Conservation (phyloP, 2,329 filamentous ascomycete species). For the Penicillium sp. region DNA sequence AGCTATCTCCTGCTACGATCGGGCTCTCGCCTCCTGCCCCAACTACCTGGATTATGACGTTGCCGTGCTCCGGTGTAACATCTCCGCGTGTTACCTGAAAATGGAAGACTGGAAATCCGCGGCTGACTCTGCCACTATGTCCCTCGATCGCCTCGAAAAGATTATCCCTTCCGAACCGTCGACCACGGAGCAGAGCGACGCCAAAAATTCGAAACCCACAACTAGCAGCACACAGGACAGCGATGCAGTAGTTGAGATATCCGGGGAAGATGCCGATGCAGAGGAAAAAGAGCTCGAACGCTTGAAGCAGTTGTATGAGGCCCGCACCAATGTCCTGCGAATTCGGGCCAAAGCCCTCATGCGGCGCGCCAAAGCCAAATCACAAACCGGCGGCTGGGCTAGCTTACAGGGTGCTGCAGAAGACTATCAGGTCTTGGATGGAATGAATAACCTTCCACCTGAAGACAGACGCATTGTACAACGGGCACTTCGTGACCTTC, state of each 20-base stretch:
- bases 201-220: slow-evolving; percentile 17
- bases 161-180: slow-evolving; percentile 49
- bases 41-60: slow-evolving; percentile 85
- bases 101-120: slow-evolving; percentile 82
- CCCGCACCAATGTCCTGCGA: slow-evolving; percentile 65
- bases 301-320: slow-evolving; percentile 47
- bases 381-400: slow-evolving; percentile 73
- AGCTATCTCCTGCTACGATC: slow-evolving; percentile 79
- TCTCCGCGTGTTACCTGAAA: slow-evolving; percentile 85
- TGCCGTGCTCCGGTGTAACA: slow-evolving; percentile 83
- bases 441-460: slow-evolving; percentile 57
- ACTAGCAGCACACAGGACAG: slow-evolving; percentile 11
- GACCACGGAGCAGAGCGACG: slow-evolving; percentile 18
- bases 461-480: slow-evolving; percentile 69
- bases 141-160: slow-evolving; percentile 70
- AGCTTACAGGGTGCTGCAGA: slow-evolving; percentile 74
- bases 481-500: slow-evolving; percentile 64
- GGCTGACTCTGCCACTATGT: slow-evolving; percentile 68
- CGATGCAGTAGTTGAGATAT: slow-evolving; percentile 51
- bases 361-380: slow-evolving; percentile 71
- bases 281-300: slow-evolving; percentile 46
- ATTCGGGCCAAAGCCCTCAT: slow-evolving; percentile 82
- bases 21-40: slow-evolving; percentile 75
- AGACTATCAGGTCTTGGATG: slow-evolving; percentile 73
- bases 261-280: slow-evolving; percentile 41